phyloP scores from a whole-genome alignment of 139 green algal genomes.

The Chloropicon primus region DNA sequence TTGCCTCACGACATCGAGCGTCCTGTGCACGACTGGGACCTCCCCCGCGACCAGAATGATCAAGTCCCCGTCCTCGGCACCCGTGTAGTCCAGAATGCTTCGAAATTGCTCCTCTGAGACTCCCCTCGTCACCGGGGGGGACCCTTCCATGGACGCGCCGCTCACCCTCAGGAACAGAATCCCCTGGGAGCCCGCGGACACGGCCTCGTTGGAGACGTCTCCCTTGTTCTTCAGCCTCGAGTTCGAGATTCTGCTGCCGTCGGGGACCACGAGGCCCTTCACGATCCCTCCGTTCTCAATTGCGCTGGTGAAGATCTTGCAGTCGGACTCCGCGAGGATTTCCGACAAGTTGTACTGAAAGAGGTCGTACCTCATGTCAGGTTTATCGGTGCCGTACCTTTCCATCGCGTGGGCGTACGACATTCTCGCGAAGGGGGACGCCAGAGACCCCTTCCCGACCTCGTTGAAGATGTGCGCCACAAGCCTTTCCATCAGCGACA shows the following conservation, averaged over 20 bases:
- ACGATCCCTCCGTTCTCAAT: constrained; percentile 55
- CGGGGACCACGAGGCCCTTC: constrained; percentile 66
- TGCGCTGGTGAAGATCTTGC: constrained; percentile 66
- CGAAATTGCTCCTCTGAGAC: constrained; percentile 31
- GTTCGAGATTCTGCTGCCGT: constrained; percentile 70
- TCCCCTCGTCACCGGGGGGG: constrained; percentile 52
- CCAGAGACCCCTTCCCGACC: constrained; percentile 39
- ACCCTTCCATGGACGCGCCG: constrained; percentile 14
- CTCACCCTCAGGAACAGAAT: constrained; percentile 57
- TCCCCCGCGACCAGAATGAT: constrained; percentile 70
- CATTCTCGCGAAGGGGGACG: constrained; percentile 57
- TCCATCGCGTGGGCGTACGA: constrained; percentile 84
- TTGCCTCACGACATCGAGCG: constrained; percentile 72
- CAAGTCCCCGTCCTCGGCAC: constrained; percentile 56
- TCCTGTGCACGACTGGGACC: constrained; percentile 37
- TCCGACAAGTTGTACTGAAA: neutral
- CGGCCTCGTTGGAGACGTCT: constrained; percentile 40
- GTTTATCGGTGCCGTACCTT: constrained; percentile 53
- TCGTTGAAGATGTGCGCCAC: constrained; percentile 48
- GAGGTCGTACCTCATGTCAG: constrained; percentile 24
- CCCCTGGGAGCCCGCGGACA: constrained; percentile 43
- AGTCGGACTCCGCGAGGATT: neutral
- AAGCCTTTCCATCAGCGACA: constrained; percentile 72
- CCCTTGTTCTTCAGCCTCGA: constrained; percentile 58
- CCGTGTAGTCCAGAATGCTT: constrained; percentile 20